Evolutionary conservation across 2,329 filamentous ascomycete genomes (phyloP).

Genomic region (Fusarium burgessii): DNA sequence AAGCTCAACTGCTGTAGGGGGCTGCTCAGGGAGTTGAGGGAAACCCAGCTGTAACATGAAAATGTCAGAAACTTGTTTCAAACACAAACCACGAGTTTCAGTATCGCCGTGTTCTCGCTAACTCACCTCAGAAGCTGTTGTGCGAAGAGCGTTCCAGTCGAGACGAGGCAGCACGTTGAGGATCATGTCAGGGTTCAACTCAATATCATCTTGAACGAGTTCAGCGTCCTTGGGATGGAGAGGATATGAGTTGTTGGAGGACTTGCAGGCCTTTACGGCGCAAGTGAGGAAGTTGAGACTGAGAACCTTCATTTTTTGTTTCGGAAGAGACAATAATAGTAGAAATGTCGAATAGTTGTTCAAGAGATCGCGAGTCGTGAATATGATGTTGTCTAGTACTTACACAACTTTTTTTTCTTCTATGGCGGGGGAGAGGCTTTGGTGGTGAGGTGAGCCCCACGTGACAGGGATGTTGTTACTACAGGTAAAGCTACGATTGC

Average conservation of each 20-base stretch:
- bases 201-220: conserved; percentile 87
- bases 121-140: conserved; percentile 80
- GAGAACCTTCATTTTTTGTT: conserved; percentile 83
- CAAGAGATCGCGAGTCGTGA: conserved; percentile 2
- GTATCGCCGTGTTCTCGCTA: neutral
- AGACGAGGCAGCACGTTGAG: conserved; percentile 87
- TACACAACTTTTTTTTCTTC: conserved; percentile 51
- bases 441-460: conserved; percentile 42
- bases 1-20: conserved; percentile 72
- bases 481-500: neutral
- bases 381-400: conserved; percentile 33
- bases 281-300: conserved; percentile 97
- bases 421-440: conserved; percentile 34
- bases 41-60: conserved; percentile 75
- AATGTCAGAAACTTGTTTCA: conserved; percentile 21
- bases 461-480: conserved; percentile 46
- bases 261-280: conserved; percentile 94
- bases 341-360: neutral
- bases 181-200: conserved; percentile 83
- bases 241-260: conserved; percentile 82
- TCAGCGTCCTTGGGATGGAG: conserved; percentile 93
- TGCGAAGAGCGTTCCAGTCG: conserved; percentile 86
- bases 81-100: conserved; percentile 4
- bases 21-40: conserved; percentile 73
- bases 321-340: neutral